Evolutionary conservation across 2,329 filamentous ascomycete species (phyloP), one percentile per base, ranked within the genome.

Genomic region (Claviceps purpurea): DNA sequence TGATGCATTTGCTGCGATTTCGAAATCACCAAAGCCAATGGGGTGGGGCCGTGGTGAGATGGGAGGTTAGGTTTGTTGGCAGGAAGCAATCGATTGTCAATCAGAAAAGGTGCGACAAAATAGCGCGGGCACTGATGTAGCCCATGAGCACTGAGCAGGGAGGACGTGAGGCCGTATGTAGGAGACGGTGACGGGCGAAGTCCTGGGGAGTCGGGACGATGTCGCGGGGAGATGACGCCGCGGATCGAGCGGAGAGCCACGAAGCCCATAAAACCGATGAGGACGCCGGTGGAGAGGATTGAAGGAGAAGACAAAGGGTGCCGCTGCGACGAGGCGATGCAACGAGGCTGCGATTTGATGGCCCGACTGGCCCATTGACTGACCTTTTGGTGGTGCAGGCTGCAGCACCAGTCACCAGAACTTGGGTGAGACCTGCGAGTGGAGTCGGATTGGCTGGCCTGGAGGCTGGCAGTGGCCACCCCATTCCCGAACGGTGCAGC

Each of bases 331-430:
- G 46, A 47, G 50, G 39, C 52, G 41, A 52, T 54, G 54, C 52
- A 50, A 50, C 54, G 52, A 58, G 54, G 55, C 55, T 56, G 52
- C 52, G 55, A 50, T 45, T 38, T 42, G 49, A 34, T 34, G 26
- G 41, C 41, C 11, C 42, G 34, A 50, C 43, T 13, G 44, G 50
- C n/a, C 22, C 45, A 13, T 22, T 26, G 24, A 30, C 14, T 13
- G 18, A 14, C 18, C 11, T 41, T 5, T 10, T 47, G 46, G 47
- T 49, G 47, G 47, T 42, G 20, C 16, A 46, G 16, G 30, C 30
- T 34, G 30, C 30, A 34, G 30, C 30, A 34, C 10, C 26, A 34
- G 10, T 34, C 30, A 34, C 30, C 30, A 34, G 30, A 34, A 34
- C 30, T 34, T 34, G 30, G 30, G 30, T 34, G 30, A 34, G 26